Conservation (phyloP, 371 early-diverging fungal species). For the Cokeromyces recurvatus region DNA sequence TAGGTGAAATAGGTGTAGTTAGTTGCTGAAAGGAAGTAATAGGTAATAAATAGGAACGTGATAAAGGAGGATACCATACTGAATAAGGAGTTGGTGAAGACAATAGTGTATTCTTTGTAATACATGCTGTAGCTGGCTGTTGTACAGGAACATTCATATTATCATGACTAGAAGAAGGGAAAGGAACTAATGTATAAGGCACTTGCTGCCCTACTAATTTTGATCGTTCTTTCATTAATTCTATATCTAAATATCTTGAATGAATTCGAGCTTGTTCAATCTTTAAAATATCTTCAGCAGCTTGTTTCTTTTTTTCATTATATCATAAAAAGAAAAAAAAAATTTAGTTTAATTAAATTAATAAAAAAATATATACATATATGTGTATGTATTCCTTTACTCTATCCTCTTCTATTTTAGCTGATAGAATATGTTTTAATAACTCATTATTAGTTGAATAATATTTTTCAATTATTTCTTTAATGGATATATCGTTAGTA, state of each 20-base stretch:
- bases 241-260: conserved; percentile 31
- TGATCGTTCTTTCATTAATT: conserved; percentile 27
- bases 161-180: too few species aligned
- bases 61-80: too few species aligned
- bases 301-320: conserved; percentile 27
- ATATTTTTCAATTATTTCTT: conserved; percentile 38
- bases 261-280: conserved; percentile 36
- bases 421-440: conserved; percentile 37
- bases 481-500: conserved; percentile 30
- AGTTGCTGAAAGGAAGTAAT: too few species aligned
- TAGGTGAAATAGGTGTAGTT: background rate
- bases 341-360: background rate
- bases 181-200: background rate
- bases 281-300: conserved; percentile 29
- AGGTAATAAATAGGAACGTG: too few species aligned
- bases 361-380: background rate
- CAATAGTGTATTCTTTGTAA: conserved; percentile 17
- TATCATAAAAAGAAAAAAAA: background rate
- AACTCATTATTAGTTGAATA: conserved; percentile 37
- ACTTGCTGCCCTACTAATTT: background rate
- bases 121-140: conserved; percentile 36
- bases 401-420: conserved; percentile 52
- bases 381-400: conserved; percentile 23
- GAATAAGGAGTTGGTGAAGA: conserved; percentile 1
- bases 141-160: conserved; percentile 3